Evolutionary conservation across 2,329 filamentous ascomycete species (phyloP).

Genomic region (Alternaria dauci): DNA sequence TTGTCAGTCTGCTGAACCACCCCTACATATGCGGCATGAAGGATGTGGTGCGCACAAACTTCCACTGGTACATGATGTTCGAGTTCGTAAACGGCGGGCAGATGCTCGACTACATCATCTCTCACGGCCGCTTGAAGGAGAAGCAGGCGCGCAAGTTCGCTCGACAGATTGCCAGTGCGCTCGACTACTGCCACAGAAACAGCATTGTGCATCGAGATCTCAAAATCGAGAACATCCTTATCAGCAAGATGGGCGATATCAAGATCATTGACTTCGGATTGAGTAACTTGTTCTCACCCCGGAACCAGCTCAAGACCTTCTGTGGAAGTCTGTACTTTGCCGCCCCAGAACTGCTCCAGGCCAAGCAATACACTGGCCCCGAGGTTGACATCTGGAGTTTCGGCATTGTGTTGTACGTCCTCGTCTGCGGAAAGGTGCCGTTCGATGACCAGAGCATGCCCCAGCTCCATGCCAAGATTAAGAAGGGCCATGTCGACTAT

Average conservation of each 20-base stretch:
- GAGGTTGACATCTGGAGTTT: slow-evolving; percentile 99
- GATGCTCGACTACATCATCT: slow-evolving; percentile 99
- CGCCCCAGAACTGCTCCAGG: slow-evolving; percentile 91
- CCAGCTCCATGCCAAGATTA: slow-evolving; percentile 97
- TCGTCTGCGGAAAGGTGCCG: slow-evolving; percentile 97
- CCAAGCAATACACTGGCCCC: slow-evolving; percentile 91
- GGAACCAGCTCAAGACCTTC: slow-evolving; percentile 89
- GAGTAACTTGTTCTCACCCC: slow-evolving; percentile 92
- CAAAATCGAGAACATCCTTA: slow-evolving; percentile 99
- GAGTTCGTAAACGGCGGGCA: slow-evolving; percentile 99
- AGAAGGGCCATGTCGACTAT: slow-evolving; percentile 95
- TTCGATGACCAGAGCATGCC: slow-evolving; percentile 99
- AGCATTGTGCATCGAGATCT: slow-evolving; percentile 97
- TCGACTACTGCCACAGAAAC: slow-evolving; percentile 98
- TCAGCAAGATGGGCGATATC: slow-evolving; percentile 98
- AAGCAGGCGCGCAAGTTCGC: slow-evolving; percentile 98
- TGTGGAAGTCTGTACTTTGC: slow-evolving; percentile 98
- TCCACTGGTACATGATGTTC: slow-evolving; percentile 99
- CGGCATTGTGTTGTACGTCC: slow-evolving; percentile 94
- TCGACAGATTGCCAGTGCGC: slow-evolving; percentile 92
- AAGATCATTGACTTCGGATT: slow-evolving; percentile 99
- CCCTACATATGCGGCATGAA: slow-evolving; percentile 96
- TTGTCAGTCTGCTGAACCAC: slow-evolving; percentile 91
- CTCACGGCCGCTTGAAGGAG: slow-evolving; percentile 95
- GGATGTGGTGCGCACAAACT: slow-evolving; percentile 93